Conservation (phyloP, 208 protist species). For the Angomonas ambiguus region DNA sequence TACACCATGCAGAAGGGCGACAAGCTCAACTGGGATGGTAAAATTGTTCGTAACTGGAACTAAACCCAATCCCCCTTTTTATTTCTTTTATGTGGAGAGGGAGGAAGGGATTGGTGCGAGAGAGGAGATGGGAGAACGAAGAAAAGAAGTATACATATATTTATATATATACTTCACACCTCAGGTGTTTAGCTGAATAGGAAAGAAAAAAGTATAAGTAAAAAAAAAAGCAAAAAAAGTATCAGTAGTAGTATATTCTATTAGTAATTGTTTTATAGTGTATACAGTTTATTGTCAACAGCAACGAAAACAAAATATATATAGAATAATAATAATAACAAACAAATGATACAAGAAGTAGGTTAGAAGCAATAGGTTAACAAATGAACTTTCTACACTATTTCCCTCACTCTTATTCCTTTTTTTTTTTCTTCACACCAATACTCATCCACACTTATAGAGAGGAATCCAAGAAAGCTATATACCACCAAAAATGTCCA, state of each 20-base stretch:
- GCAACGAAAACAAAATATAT: too few species aligned
- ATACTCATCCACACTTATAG: conserved; percentile 5
- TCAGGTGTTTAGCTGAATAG: too few species aligned
- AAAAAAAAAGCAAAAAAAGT: not conserved
- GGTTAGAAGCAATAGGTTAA: too few species aligned
- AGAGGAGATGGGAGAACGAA: too few species aligned
- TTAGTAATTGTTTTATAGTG: not conserved
- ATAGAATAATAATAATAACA: too few species aligned
- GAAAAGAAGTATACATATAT: too few species aligned
- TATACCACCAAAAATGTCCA: conserved; percentile 15
- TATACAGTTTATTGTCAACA: too few species aligned
- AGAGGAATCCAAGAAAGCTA: too few species aligned
- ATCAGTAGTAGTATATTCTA: not conserved
- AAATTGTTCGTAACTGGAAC: conserved; percentile 88
- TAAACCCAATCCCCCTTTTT: conserved; percentile 19
- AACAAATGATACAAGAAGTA: too few species aligned
- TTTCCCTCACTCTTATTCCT: not conserved
- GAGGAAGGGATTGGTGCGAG: not conserved
- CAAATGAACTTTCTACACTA: too few species aligned
- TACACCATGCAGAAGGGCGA: conserved; percentile 90
- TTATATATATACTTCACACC: too few species aligned
- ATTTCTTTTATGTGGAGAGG: conserved; percentile 11
- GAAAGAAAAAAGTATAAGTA: too few species aligned
- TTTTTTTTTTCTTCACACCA: conserved; percentile 12
- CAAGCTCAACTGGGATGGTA: conserved; percentile 82